These are phyloP conservation scores for Clarireedia monteithiana DNA, from an alignment of 2,329 filamentous ascomycete species.

Conservation along the genomic window DNA sequence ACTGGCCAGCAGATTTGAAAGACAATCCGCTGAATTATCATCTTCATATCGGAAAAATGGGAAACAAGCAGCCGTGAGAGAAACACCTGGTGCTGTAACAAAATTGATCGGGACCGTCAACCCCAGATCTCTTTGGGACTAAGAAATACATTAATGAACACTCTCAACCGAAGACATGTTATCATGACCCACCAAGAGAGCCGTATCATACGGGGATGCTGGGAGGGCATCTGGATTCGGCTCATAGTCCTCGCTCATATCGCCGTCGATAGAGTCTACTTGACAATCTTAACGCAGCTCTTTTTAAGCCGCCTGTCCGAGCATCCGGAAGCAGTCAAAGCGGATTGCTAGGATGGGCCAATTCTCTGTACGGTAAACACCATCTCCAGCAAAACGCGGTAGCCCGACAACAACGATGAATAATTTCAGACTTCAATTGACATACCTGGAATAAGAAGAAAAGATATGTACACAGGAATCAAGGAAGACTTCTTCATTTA, in stretches of 20 bases:
- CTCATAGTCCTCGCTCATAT: slow-evolving; percentile 36
- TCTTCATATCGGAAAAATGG: slow-evolving; percentile 44
- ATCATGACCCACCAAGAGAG: slow-evolving; percentile 18
- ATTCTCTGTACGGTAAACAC: no score
- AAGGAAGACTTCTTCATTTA: neutral
- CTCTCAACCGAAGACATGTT: neutral
- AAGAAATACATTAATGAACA: slow-evolving; percentile 7
- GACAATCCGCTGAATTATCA: slow-evolving; percentile 42
- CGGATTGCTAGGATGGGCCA: no score
- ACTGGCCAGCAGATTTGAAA: slow-evolving; percentile 54
- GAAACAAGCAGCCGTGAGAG: slow-evolving; percentile 52
- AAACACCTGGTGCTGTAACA: slow-evolving; percentile 48
- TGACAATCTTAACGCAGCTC: no score
- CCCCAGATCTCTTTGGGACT: slow-evolving; percentile 54
- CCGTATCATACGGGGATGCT: slow-evolving; percentile 26
- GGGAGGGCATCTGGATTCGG: slow-evolving; percentile 31
- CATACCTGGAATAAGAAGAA: neutral
- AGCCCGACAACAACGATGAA: no score
- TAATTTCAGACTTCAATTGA: no score
- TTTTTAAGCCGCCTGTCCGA: no score
- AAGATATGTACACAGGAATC: neutral
- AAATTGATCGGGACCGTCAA: slow-evolving; percentile 55
- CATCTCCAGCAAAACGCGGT: no score
- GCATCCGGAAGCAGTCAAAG: no score
- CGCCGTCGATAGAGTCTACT: neutral